These are phyloP conservation scores for Nephelium lappaceum DNA, from an alignment of 345 rosid genomes.

Conservation along the genomic window DNA sequence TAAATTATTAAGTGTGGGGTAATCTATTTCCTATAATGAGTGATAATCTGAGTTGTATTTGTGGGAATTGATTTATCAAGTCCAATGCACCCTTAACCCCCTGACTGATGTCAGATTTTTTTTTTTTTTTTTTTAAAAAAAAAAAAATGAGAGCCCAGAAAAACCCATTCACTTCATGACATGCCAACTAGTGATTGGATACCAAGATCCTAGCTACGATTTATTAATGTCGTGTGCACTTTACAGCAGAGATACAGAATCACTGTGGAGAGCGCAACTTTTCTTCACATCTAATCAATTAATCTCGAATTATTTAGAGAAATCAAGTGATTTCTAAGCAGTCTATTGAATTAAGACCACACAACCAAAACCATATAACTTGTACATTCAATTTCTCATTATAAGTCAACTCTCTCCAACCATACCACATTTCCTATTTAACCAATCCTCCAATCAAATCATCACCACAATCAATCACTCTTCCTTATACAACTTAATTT, in stretches of 20 bases:
- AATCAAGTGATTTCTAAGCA: conserved; percentile 9
- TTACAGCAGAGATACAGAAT: not conserved
- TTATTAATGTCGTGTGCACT: not conserved
- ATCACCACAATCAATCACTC: not conserved
- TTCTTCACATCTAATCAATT: conserved; percentile 24
- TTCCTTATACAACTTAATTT: not conserved
- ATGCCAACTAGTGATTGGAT: too few relatives aligned
- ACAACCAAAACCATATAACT: conserved; percentile 12
- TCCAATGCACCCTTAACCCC: too few relatives aligned
- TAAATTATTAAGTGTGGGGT: too few relatives aligned
- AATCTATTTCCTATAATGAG: too few relatives aligned
- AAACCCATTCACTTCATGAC: too few relatives aligned
- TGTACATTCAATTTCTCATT: conserved; percentile 16
- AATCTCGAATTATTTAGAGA: not conserved
- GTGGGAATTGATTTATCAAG: too few relatives aligned
- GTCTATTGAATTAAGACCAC: conserved; percentile 25
- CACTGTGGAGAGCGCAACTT: conserved; percentile 1
- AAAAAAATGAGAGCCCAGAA: too few relatives aligned
- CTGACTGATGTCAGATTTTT: too few relatives aligned
- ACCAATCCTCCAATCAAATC: not conserved
- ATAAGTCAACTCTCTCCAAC: conserved; percentile 20
- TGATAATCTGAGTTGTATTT: too few relatives aligned
- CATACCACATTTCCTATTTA: conserved; percentile 5
- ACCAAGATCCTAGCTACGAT: not conserved
- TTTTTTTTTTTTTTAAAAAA: too few relatives aligned